Base-by-base conservation (phyloP, 495 filamentous ascomycete species). In the Hamigera avellanea region DNA sequence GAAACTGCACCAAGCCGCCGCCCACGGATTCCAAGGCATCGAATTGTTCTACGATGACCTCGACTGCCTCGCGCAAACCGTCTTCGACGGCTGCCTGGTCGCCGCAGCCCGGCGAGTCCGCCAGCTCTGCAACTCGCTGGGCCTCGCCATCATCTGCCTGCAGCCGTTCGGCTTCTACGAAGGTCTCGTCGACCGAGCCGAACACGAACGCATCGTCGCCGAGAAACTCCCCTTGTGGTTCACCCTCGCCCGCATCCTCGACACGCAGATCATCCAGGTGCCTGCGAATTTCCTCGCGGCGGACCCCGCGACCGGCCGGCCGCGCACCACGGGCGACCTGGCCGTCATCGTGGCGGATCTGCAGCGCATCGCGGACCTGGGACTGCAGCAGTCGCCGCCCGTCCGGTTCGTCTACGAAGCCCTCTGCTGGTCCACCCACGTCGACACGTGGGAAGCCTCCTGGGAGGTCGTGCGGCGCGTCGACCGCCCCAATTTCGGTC, bases 1-100 rank as follows among this genome's bases (percentile, higher is more conserved):
- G 46, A 87, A 86, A 53, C 67, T 93, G 16, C 66, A 73, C 39
- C 67, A 72, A 47, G 82, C 84, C 12, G 60, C 71, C 13, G 59
- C 61, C 23, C 66, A 80, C 42, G 81, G 81, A 14, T 77, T 81
- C 54, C 52, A 71, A 40, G 83, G 78, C 27, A 75, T 88, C 44
- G 85, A 89, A 54, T 65, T 86, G 23, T 86, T 86, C 66, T 76
- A 79, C 53, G 85, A 89, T 56, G 84, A 93, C 56, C 70, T 88
- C 19, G 61, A 72, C 42, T 70, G 75, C 48, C 44, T 82, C 18
- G 79, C 80, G 6, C 43, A 53, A 19, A 73, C 81, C 43, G 73
- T 79, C 35, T 57, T 54, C 38, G 40, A 48, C 3, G 50, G 63
- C 8, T 65, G 70, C 37, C 71, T 78, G 35, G 39, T 72, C 34